phyloP scores from a whole-genome alignment of 2,329 filamentous ascomycete genomes.

The Colletotrichum orchidophilum region DNA sequence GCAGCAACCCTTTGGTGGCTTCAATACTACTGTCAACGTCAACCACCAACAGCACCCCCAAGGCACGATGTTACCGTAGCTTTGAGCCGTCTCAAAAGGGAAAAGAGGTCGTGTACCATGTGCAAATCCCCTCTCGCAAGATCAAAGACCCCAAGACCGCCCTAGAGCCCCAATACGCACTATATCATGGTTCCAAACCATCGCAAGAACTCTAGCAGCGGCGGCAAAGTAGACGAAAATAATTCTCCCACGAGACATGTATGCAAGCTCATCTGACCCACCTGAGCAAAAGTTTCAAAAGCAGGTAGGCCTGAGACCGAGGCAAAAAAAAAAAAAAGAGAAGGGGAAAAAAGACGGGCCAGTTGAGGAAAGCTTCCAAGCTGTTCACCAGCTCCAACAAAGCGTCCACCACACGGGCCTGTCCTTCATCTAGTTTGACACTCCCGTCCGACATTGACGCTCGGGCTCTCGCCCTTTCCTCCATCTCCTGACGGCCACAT shows the following conservation, averaged over 20 bases:
- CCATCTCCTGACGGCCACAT: background rate
- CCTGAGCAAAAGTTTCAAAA: constrained; percentile 23
- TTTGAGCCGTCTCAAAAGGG: background rate
- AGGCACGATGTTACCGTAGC: background rate
- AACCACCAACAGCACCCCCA: background rate
- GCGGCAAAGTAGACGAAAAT: background rate
- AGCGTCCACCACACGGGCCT: constrained; percentile 26
- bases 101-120: background rate
- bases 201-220: background rate
- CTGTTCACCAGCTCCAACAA: background rate
- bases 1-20: constrained; percentile 6
- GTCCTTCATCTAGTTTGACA: background rate
- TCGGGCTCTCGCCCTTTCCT: background rate
- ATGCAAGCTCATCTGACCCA: constrained; percentile 3
- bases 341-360: background rate
- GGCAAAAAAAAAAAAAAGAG: background rate
- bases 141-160: background rate
- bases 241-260: constrained; percentile 15
- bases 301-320: background rate
- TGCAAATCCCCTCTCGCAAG: background rate
- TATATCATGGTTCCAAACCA: background rate
- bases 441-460: background rate
- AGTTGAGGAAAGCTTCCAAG: background rate
- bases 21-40: background rate
- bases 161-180: background rate